Evolutionary conservation across 2,329 filamentous ascomycete species (phyloP).

Genomic region (Lizonia empirigonia): DNA sequence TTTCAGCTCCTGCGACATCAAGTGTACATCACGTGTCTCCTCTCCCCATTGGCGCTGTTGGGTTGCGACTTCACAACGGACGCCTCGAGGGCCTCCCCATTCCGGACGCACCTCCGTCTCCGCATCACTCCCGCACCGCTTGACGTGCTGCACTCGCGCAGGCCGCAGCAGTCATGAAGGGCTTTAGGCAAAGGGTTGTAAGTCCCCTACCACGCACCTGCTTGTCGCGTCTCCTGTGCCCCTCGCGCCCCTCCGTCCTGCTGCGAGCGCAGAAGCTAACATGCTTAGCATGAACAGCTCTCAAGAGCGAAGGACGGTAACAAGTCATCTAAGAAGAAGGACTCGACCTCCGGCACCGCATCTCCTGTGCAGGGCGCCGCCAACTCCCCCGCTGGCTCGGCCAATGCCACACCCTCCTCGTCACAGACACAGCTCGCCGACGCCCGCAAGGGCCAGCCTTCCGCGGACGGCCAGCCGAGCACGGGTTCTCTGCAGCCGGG

Average conservation of each 20-base stretch:
- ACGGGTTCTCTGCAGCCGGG: constrained; percentile 39
- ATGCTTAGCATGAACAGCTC: constrained; percentile 75
- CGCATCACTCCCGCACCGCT: constrained; percentile 35
- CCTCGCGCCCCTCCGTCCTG: constrained; percentile 26
- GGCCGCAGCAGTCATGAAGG: constrained; percentile 79
- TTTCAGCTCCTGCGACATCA: constrained; percentile 19
- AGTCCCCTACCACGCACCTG: constrained; percentile 52
- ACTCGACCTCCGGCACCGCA: constrained; percentile 68
- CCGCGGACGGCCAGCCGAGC: constrained; percentile 39
- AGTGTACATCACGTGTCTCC: constrained; percentile 26
- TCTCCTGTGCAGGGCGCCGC: constrained; percentile 71
- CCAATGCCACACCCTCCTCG: constrained; percentile 78
- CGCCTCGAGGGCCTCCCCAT: constrained; percentile 30
- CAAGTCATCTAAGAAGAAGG: constrained; percentile 76
- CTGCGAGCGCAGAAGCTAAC: constrained; percentile 53
- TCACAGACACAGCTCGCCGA: constrained; percentile 88
- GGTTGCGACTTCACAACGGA: constrained; percentile 30
- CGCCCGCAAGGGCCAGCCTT: constrained; percentile 75
- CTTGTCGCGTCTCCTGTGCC: constrained; percentile 26
- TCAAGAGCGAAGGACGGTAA: constrained; percentile 80
- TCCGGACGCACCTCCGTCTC: constrained; percentile 33
- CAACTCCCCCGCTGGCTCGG: constrained; percentile 65
- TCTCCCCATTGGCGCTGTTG: constrained; percentile 37
- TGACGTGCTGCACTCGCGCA: constrained; percentile 37
- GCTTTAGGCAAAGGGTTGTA: constrained; percentile 97